phyloP scores from a whole-genome alignment of 495 filamentous ascomycete species.

The Melanomma pulvis-pyrius region DNA sequence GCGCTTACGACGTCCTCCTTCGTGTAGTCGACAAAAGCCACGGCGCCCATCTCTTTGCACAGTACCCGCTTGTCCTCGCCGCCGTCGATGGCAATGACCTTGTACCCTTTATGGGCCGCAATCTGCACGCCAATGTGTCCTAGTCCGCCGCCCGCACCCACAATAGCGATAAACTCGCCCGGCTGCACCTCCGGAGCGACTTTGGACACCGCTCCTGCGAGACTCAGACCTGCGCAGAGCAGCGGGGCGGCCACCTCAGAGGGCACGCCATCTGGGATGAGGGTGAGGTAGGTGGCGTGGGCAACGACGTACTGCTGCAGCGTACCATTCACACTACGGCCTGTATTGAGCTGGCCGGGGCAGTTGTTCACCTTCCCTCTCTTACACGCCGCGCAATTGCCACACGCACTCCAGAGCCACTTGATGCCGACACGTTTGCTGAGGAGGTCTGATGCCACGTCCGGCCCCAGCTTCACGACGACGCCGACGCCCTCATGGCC shows the following conservation, averaged over 20 bases:
- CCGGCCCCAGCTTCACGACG: constrained; percentile 73
- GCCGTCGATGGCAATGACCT: constrained; percentile 76
- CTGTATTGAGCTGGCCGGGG: constrained; percentile 68
- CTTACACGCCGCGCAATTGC: constrained; percentile 21
- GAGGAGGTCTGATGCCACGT: constrained; percentile 70
- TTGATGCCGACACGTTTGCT: constrained; percentile 73
- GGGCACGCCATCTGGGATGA: constrained; percentile 69
- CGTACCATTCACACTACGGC: constrained; percentile 84
- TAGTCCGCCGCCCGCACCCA: constrained; percentile 85
- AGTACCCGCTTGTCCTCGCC: constrained; percentile 72
- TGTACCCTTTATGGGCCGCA: constrained; percentile 84
- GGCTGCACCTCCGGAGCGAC: constrained; percentile 49
- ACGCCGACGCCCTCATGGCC: constrained; percentile 86
- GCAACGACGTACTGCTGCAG: constrained; percentile 91
- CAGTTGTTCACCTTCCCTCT: constrained; percentile 82
- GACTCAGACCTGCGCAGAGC: constrained; percentile 85
- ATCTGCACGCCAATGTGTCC: constrained; percentile 77
- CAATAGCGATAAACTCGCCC: constrained; percentile 80
- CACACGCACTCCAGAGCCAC: constrained; percentile 33
- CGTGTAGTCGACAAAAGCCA: constrained; percentile 72
- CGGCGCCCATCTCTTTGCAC: constrained; percentile 82
- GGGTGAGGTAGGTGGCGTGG: constrained; percentile 78
- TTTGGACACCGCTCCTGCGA: constrained; percentile 58
- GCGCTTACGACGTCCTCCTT: constrained; percentile 53
- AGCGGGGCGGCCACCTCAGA: constrained; percentile 74